phyloP scores from a whole-genome alignment of 2,329 filamentous ascomycete genomes.

The Stachybotrys echinatus region DNA sequence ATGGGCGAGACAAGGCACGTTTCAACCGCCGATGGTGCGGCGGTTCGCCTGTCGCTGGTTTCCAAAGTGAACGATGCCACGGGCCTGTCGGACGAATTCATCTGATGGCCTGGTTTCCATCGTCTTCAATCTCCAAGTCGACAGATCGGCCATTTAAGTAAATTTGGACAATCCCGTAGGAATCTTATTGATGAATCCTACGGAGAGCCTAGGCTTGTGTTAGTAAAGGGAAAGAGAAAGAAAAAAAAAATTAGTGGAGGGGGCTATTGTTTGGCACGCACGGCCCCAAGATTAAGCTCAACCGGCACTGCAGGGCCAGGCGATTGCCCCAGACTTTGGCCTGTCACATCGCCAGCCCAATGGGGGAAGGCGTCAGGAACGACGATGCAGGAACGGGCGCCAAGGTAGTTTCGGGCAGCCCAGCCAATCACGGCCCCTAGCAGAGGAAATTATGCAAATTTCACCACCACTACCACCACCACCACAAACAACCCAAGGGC shows the following conservation, averaged over 20 bases:
- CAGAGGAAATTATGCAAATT: not conserved
- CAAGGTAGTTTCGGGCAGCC: not conserved
- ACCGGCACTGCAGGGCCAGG: not conserved
- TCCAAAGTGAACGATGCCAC: not conserved
- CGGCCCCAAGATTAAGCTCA: not conserved
- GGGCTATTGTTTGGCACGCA: too few relatives aligned
- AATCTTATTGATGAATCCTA: too few relatives aligned
- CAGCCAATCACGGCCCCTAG: not conserved
- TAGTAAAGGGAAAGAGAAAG: too few relatives aligned
- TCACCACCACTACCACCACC: not conserved
- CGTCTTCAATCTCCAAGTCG: too few relatives aligned
- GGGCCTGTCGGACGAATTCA: too few relatives aligned
- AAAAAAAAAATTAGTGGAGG: too few relatives aligned
- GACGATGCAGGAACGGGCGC: not conserved
- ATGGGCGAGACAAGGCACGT: not conserved
- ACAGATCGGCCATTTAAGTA: not conserved
- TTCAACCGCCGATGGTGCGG: conserved; percentile 1
- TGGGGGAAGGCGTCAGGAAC: not conserved
- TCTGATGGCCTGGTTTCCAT: too few relatives aligned
- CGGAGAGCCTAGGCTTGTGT: too few relatives aligned
- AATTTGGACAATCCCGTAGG: too few relatives aligned
- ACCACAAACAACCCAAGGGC: too few relatives aligned
- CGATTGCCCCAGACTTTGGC: not conserved
- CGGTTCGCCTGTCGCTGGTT: not conserved
- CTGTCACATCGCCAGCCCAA: not conserved